phyloP scores from a whole-genome alignment of 225 moss, liverwort and hornwort species.

The Marchantia paleacea region DNA sequence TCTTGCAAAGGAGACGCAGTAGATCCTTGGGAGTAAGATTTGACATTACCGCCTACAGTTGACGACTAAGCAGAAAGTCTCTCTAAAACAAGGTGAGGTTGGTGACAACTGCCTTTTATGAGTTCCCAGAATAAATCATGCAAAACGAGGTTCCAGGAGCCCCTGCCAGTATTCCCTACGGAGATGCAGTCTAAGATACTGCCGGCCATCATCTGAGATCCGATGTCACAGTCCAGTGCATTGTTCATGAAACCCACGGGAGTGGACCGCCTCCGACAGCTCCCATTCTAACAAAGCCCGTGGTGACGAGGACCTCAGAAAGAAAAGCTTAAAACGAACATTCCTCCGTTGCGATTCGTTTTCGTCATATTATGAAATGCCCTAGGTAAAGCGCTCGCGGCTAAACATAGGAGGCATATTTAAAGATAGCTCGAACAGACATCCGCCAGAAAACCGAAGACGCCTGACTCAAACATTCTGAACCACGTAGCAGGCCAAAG shows the following conservation, averaged over 20 bases:
- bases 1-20: not conserved
- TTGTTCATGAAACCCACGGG: not conserved
- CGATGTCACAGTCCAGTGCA: not conserved
- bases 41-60: not conserved
- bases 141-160: no score
- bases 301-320: not conserved
- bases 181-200: not conserved
- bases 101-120: no score
- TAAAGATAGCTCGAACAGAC: not conserved
- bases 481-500: not conserved
- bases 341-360: not conserved
- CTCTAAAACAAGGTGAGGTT: no score
- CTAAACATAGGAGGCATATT: not conserved
- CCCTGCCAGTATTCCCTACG: no score
- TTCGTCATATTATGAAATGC: not conserved
- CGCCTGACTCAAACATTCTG: no score
- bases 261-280: not conserved
- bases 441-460: not conserved
- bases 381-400: not conserved
- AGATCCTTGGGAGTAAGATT: not conserved
- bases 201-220: not conserved
- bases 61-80: no score
- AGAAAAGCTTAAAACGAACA: not conserved
- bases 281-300: not conserved
- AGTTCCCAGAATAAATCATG: no score